A percentile compares a stretch with the other conserved stretches of the same genome.
phyloP scores from a whole-genome alignment of 805 yeast genomes.

The Phaffomyces antillensis region DNA sequence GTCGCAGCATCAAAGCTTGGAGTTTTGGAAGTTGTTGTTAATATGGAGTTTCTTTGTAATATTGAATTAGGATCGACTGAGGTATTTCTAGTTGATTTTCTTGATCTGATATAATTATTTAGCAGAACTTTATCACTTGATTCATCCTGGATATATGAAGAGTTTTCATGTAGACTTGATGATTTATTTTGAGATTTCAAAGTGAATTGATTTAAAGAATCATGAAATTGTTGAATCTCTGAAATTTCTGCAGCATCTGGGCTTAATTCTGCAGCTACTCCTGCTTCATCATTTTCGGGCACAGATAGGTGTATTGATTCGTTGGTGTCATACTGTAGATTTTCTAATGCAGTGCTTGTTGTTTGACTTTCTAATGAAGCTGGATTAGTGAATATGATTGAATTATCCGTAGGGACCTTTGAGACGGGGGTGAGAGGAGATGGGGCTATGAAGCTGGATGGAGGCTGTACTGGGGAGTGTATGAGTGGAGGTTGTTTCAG shows the following conservation, averaged over 20 bases:
- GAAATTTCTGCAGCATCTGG: not conserved
- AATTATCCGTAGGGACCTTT: slow-evolving; percentile 19
- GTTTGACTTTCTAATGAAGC: slow-evolving; percentile 20
- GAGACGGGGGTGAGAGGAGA: slow-evolving; percentile 17
- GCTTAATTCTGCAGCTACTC: not conserved
- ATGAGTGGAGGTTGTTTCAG: not conserved
- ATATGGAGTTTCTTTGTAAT: not conserved
- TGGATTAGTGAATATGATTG: slow-evolving; percentile 22
- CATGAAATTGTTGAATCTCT: not conserved
- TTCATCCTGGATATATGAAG: slow-evolving; percentile 29
- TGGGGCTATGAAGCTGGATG: not conserved
- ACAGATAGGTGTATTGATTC: not conserved
- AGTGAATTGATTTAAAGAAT: not conserved
- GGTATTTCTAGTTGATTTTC: slow-evolving; percentile 11
- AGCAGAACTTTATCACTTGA: slow-evolving; percentile 24
- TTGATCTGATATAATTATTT: slow-evolving; percentile 24
- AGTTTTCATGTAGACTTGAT: slow-evolving; percentile 18
- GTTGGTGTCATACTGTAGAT: too few relatives aligned
- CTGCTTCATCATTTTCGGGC: not conserved
- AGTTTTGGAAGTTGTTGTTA: slow-evolving; percentile 12
- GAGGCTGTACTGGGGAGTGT: not conserved
- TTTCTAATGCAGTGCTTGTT: slow-evolving; percentile 12
- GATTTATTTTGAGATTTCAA: not conserved
- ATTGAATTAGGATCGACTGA: not conserved
- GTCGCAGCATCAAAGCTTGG: slow-evolving; percentile 30